phyloP scores from a whole-genome alignment of 192 early-diverging fungal species.

The Entomortierella parvispora region DNA sequence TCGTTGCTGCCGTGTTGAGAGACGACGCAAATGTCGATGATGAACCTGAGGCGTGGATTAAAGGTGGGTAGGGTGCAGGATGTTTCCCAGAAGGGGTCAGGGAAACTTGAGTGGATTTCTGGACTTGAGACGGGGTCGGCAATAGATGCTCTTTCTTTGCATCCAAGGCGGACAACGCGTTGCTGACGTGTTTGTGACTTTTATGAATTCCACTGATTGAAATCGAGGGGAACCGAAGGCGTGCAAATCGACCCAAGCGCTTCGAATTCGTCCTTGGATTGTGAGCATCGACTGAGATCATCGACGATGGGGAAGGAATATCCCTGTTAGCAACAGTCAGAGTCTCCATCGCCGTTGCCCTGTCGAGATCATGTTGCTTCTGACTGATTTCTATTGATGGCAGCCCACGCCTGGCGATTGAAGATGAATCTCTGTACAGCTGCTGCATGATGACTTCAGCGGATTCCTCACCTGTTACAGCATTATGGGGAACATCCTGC shows the following conservation, averaged over 20 bases:
- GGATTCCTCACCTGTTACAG: conserved; percentile 1
- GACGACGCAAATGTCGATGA: conserved; percentile 26
- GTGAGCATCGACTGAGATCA: background rate
- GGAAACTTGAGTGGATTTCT: background rate
- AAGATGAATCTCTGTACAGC: background rate
- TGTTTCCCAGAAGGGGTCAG: background rate
- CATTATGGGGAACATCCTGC: conserved; percentile 16
- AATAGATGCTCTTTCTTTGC: background rate
- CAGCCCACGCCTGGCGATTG: no score
- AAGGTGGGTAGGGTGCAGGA: background rate
- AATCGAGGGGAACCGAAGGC: conserved; percentile 42
- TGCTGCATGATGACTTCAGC: conserved; percentile 1
- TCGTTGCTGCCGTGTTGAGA: conserved; percentile 18
- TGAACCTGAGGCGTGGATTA: conserved; percentile 1
- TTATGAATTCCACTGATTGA: conserved; percentile 26
- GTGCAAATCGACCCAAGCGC: conserved; percentile 14
- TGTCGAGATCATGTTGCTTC: no score
- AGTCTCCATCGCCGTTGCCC: no score
- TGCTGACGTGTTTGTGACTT: conserved; percentile 12
- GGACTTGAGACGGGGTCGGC: background rate
- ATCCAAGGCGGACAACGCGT: no score
- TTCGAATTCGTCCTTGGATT: conserved; percentile 1
- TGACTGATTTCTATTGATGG: no score
- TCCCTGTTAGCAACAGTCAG: background rate
- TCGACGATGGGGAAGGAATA: background rate